Evolutionary conservation across 2,329 filamentous ascomycete species (phyloP).

Genomic region (Ophiostoma sp.): DNA sequence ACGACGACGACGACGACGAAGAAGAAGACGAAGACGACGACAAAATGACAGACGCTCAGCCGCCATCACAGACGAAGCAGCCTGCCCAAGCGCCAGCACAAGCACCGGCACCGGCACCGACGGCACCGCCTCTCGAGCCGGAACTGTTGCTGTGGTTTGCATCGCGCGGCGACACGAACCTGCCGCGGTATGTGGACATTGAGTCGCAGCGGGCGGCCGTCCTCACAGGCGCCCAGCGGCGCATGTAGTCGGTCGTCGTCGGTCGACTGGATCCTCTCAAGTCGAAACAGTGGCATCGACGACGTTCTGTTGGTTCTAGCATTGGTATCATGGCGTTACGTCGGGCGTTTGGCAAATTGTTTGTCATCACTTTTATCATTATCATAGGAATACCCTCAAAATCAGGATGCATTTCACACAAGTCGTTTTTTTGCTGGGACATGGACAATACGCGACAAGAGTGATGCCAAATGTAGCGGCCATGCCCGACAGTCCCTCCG

Average conservation of each 20-base stretch:
- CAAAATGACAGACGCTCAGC: conserved; percentile 25
- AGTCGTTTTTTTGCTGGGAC: too few species aligned
- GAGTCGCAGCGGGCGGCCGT: conserved; percentile 27
- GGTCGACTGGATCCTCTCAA: too few species aligned
- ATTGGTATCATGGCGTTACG: too few species aligned
- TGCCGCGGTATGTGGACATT: conserved; percentile 42
- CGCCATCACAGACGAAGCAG: conserved; percentile 9
- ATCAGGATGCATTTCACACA: too few species aligned
- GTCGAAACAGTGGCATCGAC: too few species aligned
- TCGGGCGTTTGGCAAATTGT: too few species aligned
- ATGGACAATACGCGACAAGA: too few species aligned
- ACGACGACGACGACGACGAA: conserved; percentile 51
- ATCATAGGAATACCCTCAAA: too few species aligned
- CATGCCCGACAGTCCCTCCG: too few species aligned
- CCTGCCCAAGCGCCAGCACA: conserved; percentile 14
- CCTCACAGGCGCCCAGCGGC: conserved; percentile 17
- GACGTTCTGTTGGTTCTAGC: too few species aligned
- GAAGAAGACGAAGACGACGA: conserved; percentile 45
- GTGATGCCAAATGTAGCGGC: too few species aligned
- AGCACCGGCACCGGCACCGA: conserved; percentile 26
- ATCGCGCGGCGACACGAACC: conserved; percentile 40
- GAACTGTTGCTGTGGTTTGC: conserved; percentile 46
- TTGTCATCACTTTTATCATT: too few species aligned
- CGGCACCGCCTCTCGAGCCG: conserved; percentile 36
- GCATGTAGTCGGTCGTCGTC: conserved; percentile 12